These are phyloP conservation scores for Rhizopogon sp. DNA, from an alignment of 768 basidiomycete species.

Conservation along the genomic window DNA sequence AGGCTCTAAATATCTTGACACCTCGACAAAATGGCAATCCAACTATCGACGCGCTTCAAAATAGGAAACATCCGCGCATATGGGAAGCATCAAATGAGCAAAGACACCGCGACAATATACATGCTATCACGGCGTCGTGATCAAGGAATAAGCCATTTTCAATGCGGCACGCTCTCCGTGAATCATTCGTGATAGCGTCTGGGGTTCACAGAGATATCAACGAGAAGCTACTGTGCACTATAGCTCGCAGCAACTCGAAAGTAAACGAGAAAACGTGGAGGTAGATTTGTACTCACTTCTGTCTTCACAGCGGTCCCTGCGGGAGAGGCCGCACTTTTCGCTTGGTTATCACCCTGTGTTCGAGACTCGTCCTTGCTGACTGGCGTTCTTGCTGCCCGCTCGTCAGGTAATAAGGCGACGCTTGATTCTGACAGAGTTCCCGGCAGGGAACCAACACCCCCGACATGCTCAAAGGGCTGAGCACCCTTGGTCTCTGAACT, in stretches of 20 bases:
- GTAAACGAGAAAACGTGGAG: background rate
- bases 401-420: constrained; percentile 47
- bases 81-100: no score
- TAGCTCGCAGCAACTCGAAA: background rate
- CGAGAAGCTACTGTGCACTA: no score
- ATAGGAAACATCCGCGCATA: background rate
- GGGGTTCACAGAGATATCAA: no score
- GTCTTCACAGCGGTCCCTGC: background rate
- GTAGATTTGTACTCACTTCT: background rate
- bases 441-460: constrained; percentile 47
- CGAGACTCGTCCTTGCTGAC: background rate
- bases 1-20: background rate
- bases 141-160: background rate
- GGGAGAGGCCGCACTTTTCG: constrained; percentile 7
- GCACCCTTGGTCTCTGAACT: constrained; percentile 29
- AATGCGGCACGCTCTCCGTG: background rate
- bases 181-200: background rate
- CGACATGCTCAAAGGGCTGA: constrained; percentile 25
- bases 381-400: constrained; percentile 21
- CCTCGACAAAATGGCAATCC: background rate
- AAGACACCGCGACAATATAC: no score
- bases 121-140: background rate
- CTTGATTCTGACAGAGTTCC: constrained; percentile 39
- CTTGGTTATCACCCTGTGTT: constrained; percentile 1
- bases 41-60: no score